Evolutionary conservation across 164 flowering plant species (phyloP).

Genomic region (Echeveria elegans): DNA sequence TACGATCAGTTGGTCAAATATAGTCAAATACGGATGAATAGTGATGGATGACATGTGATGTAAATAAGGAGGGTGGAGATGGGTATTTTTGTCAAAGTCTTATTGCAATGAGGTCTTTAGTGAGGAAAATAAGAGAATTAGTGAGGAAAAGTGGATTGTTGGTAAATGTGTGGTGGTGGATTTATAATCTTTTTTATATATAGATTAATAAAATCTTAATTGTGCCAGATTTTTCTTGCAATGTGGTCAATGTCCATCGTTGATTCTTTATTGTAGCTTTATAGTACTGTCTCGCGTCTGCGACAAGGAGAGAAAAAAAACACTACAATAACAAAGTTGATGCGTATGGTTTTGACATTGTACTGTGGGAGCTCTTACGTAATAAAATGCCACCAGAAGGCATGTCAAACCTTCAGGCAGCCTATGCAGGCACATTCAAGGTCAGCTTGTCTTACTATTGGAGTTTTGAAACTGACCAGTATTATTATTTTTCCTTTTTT

Average conservation of each 20-base stretch:
- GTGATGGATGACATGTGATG: too few relatives aligned
- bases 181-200: too few relatives aligned
- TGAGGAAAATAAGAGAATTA: too few relatives aligned
- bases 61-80: too few relatives aligned
- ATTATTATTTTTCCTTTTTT: neutral
- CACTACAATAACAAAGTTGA: constrained; percentile 93
- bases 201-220: too few relatives aligned
- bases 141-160: too few relatives aligned
- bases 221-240: neutral
- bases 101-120: too few relatives aligned
- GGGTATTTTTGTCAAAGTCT: too few relatives aligned
- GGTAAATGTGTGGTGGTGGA: too few relatives aligned
- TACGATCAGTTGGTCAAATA: too few relatives aligned
- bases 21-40: too few relatives aligned
- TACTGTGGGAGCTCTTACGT: constrained; percentile 83
- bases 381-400: constrained; percentile 85
- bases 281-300: constrained; percentile 83
- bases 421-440: constrained; percentile 92
- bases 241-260: neutral
- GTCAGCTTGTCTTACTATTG: constrained; percentile 20
- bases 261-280: constrained; percentile 47
- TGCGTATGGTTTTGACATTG: constrained; percentile 87
- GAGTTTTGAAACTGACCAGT: neutral
- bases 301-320: constrained; percentile 94
- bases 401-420: constrained; percentile 95